Base-by-base conservation (phyloP, 2,329 filamentous ascomycete species). In the Penicillium sp. region DNA sequence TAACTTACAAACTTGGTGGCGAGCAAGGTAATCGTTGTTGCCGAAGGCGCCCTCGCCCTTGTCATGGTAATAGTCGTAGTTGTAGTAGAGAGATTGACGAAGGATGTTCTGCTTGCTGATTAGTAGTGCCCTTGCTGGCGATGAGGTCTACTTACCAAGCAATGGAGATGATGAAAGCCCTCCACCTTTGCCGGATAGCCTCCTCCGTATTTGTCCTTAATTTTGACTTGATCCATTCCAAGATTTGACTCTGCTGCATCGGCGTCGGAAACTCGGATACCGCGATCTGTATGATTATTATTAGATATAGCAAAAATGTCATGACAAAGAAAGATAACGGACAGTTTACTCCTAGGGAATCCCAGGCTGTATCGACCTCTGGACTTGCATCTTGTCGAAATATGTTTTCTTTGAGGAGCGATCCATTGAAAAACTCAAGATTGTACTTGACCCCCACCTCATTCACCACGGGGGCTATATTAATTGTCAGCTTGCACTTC, bases 321-420 rank as follows among this genome's bases (percentile, higher is more conserved):
- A 8, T 29, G 6, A 27, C 4, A 1, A 39, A 10, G 33, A 17
- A 3, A 10, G 1, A 5, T 17, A 24, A 33, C 77, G 55, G 54
- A 83, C 80, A 83, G 13, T 81, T 75, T 1, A 78, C 69, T 8
- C 80, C 81, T 0, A 83, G 56, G 2, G 73, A 72, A 18, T 71
- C 74, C 83, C 84, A 86, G 0, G 82, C 83, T 3, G 74, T 75
- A 53, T 86, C 84, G 0, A 84, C 81, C 44, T 82, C 79, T 0
- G 79, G 76, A 0, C 78, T 73, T 1, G 75, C 78, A 10, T 73
- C 64, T 51, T 76, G 71, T 1, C 83, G 78, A 60, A 80, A 86
- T 13, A 80, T 66, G 21, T 79, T 80, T 56, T 83, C 77, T 0
- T 81, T 69, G 48, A 84, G 59, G 17, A 86, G 81, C 0, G 79